Evolutionary conservation across 371 early-diverging fungal species (phyloP).

Genomic region (Rhizopus microsporus): DNA sequence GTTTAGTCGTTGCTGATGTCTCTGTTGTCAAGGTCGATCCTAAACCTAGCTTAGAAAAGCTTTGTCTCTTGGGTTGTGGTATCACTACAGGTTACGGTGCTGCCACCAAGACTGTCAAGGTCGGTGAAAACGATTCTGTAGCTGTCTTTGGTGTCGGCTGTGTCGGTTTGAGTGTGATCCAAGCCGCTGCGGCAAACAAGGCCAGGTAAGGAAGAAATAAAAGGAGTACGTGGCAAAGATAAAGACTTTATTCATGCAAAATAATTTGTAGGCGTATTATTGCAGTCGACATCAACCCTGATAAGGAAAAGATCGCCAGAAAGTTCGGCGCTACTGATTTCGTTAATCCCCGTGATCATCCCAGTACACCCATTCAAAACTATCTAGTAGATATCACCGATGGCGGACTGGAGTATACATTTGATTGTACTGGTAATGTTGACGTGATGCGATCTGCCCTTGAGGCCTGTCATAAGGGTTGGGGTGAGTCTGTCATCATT

Average conservation of each 20-base stretch:
- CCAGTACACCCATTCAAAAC: slow-evolving; percentile 76
- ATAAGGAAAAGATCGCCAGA: slow-evolving; percentile 72
- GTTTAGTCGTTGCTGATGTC: slow-evolving; percentile 80
- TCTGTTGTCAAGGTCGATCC: slow-evolving; percentile 88
- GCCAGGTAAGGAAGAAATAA: slow-evolving; percentile 50
- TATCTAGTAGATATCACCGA: slow-evolving; percentile 89
- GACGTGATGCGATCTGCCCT: slow-evolving; percentile 94
- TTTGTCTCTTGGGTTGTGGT: slow-evolving; percentile 94
- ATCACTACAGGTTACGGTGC: slow-evolving; percentile 97
- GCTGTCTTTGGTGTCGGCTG: slow-evolving; percentile 97
- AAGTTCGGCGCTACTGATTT: slow-evolving; percentile 93
- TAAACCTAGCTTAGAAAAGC: slow-evolving; percentile 79
- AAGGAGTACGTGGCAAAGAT: no score
- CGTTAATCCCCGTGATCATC: slow-evolving; percentile 83
- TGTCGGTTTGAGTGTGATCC: slow-evolving; percentile 90
- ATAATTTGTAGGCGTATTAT: slow-evolving; percentile 68
- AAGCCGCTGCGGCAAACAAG: slow-evolving; percentile 77
- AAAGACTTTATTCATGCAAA: no score
- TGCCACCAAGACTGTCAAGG: slow-evolving; percentile 90
- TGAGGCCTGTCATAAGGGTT: slow-evolving; percentile 93
- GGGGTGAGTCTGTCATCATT: slow-evolving; percentile 87
- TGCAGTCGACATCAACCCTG: slow-evolving; percentile 88
- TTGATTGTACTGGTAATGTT: slow-evolving; percentile 92
- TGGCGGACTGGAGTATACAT: slow-evolving; percentile 95
- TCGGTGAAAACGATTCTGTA: slow-evolving; percentile 71